phyloP scores from a whole-genome alignment of 805 yeast species.

The Candida yuanshanica region DNA sequence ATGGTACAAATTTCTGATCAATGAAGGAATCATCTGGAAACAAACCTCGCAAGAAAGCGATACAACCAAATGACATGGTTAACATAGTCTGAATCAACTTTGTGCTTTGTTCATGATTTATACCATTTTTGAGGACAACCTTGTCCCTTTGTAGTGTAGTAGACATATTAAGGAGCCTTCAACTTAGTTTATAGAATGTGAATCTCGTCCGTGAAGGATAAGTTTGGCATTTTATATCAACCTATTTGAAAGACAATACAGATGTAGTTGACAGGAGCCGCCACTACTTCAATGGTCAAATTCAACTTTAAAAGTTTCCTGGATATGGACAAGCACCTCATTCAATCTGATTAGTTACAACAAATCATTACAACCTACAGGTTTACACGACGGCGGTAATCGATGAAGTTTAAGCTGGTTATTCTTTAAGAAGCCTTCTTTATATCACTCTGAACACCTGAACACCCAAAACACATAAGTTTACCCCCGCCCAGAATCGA shows the following conservation, averaged over 20 bases:
- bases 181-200: too few relatives aligned
- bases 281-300: too few relatives aligned
- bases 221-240: too few relatives aligned
- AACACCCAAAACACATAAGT: not conserved
- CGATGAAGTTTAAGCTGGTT: not conserved
- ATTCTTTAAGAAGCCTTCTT: not conserved
- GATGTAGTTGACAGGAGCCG: too few relatives aligned
- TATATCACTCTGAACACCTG: not conserved
- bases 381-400: not conserved
- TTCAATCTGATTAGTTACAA: too few relatives aligned
- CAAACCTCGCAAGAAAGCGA: slow-evolving; percentile 50
- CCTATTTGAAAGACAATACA: too few relatives aligned
- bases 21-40: slow-evolving; percentile 50
- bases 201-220: too few relatives aligned
- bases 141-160: not conserved
- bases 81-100: slow-evolving; percentile 43
- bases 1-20: slow-evolving; percentile 41
- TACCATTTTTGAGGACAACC: not conserved
- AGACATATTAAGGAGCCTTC: too few relatives aligned
- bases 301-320: too few relatives aligned
- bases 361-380: not conserved
- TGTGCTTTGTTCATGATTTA: slow-evolving; percentile 36
- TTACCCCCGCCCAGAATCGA: not conserved
- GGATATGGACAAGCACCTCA: too few relatives aligned
- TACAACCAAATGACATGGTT: slow-evolving; percentile 49